A percentile compares a stretch with the other conserved stretches of the same genome.
Evolutionary conservation across 352 stramenopile genomes (phyloP).

Genomic region (Pythium phragmitis): DNA sequence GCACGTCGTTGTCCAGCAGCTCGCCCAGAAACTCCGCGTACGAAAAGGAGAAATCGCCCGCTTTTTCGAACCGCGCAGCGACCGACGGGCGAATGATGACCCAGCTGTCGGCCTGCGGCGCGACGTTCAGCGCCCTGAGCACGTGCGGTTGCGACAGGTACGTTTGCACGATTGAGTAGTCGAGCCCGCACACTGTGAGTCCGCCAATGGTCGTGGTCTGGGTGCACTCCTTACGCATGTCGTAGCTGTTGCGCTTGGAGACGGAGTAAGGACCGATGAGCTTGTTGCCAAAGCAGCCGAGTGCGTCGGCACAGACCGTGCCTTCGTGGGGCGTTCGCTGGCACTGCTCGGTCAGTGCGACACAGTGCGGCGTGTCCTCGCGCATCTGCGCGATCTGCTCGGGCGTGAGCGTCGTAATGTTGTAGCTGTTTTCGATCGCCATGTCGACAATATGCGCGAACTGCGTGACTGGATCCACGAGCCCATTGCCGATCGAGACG

Average conservation of each 20-base stretch:
- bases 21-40: not conserved
- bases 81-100: constrained; percentile 61
- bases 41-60: constrained; percentile 7
- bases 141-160: constrained; percentile 21
- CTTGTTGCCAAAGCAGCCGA: constrained; percentile 8
- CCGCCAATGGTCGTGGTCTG: constrained; percentile 35
- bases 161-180: constrained; percentile 35
- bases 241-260: constrained; percentile 47
- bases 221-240: constrained; percentile 35
- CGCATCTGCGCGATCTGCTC: constrained; percentile 31
- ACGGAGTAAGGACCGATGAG: constrained; percentile 24
- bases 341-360: constrained; percentile 22
- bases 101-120: constrained; percentile 32
- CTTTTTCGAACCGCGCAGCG: not conserved
- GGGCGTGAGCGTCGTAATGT: constrained; percentile 40
- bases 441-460: constrained; percentile 41
- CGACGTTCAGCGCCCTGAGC: constrained; percentile 73
- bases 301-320: not conserved
- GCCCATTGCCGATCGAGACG: constrained; percentile 71
- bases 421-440: constrained; percentile 52
- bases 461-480: constrained; percentile 44
- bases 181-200: constrained; percentile 28
- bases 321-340: constrained; percentile 22
- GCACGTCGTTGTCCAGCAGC: constrained; percentile 56
- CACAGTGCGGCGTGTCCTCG: not conserved